Evolutionary conservation across 192 early-diverging fungal genomes (phyloP).

Genomic region (Jimgerdemannia flammicorona): DNA sequence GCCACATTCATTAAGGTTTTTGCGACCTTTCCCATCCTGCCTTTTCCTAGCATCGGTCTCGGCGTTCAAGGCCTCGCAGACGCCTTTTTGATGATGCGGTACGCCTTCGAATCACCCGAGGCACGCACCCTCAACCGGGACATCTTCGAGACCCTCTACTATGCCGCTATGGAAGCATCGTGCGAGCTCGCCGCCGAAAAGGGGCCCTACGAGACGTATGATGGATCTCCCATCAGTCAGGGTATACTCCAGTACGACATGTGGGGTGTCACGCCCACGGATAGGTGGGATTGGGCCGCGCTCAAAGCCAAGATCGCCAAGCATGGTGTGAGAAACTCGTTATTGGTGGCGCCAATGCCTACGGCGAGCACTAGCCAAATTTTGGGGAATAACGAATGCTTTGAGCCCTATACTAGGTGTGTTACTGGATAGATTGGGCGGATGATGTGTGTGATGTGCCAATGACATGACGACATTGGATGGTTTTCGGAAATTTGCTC

Average conservation of each 20-base stretch:
- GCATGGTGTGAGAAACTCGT: constrained; percentile 86
- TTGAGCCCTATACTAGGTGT: constrained; percentile 70
- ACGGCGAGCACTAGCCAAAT: constrained; percentile 95
- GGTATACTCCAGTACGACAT: constrained; percentile 90
- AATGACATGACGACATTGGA: too few species aligned
- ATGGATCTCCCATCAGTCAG: constrained; percentile 79
- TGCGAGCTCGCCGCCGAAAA: constrained; percentile 78
- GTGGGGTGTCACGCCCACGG: constrained; percentile 77
- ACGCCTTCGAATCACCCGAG: constrained; percentile 84
- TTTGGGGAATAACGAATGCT: constrained; percentile 96
- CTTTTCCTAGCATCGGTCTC: constrained; percentile 55
- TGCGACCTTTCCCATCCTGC: neutral
- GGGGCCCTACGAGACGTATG: constrained; percentile 83
- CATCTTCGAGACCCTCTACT: constrained; percentile 95
- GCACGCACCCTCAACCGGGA: constrained; percentile 79
- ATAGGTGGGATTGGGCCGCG: constrained; percentile 83
- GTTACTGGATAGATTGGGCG: neutral
- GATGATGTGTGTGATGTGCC: too few species aligned
- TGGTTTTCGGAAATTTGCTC: too few species aligned
- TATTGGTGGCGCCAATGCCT: constrained; percentile 95
- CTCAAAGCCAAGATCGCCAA: constrained; percentile 74
- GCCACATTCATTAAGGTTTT: neutral
- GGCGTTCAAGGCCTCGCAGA: constrained; percentile 97
- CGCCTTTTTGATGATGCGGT: constrained; percentile 90
- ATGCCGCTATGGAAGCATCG: constrained; percentile 85